These are phyloP conservation scores for Trichosporon coremiiforme DNA, from an alignment of 1,284 basidiomycete species.

Conservation along the genomic window DNA sequence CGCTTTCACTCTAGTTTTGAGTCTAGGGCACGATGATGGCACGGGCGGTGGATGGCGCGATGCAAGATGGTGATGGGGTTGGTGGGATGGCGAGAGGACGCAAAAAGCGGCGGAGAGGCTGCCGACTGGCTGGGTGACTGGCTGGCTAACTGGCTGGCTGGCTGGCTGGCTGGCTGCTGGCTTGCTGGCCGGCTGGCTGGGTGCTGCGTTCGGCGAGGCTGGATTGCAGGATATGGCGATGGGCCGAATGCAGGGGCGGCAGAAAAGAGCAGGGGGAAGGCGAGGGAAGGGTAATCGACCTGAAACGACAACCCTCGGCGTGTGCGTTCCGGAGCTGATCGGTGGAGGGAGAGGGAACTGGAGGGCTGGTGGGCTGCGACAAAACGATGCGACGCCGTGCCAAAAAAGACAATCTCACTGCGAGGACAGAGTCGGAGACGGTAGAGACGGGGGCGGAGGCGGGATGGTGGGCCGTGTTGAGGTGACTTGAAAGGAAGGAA, in stretches of 20 bases:
- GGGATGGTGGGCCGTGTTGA: neutral
- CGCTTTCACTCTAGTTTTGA: neutral
- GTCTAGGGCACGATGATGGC: constrained; percentile 2
- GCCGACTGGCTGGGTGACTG: neutral
- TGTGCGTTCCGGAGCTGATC: constrained; percentile 13
- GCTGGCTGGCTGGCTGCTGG: neutral
- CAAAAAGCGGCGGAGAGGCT: constrained; percentile 1
- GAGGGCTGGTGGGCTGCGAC: neutral
- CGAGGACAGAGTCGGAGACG: neutral
- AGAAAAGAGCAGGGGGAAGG: constrained; percentile 9
- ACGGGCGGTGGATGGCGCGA: neutral
- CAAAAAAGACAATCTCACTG: neutral
- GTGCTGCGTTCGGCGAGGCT: neutral
- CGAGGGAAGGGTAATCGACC: constrained; percentile 9
- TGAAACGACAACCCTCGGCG: constrained; percentile 7
- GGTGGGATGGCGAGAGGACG: constrained; percentile 5
- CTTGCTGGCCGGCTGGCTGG: neutral
- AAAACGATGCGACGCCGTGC: neutral
- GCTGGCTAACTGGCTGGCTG: neutral
- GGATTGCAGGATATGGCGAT: neutral
- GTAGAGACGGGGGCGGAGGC: neutral
- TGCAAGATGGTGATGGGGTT: constrained; percentile 3
- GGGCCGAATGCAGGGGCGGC: constrained; percentile 6
- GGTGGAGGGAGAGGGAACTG: neutral
- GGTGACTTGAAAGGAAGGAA: neutral